Conservation (phyloP, 805 yeast genomes). For the Saccharomyces kudriavzevii region DNA sequence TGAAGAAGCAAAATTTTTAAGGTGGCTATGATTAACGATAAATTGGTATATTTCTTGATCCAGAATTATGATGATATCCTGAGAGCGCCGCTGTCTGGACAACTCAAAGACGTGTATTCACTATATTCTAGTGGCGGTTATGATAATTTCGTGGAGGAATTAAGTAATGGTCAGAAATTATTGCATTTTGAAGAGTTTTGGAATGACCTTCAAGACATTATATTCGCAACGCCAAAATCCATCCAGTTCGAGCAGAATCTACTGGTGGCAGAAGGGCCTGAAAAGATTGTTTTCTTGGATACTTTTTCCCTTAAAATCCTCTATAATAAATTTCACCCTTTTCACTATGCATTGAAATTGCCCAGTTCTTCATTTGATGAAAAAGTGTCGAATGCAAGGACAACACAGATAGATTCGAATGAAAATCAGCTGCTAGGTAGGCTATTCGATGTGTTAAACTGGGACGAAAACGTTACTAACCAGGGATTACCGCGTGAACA, state of each 20-base stretch:
- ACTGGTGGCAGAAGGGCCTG: background rate
- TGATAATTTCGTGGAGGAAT: background rate
- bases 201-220: constrained; percentile 9
- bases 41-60: constrained; percentile 14
- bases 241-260: constrained; percentile 8
- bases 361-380: background rate
- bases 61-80: constrained; percentile 18
- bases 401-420: background rate
- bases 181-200: constrained; percentile 8
- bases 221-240: constrained; percentile 11
- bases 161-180: background rate
- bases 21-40: constrained; percentile 4
- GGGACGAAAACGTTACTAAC: background rate
- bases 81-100: constrained; percentile 21
- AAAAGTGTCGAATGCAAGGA: background rate
- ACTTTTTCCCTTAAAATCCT: constrained; percentile 14
- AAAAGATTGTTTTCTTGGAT: constrained; percentile 16
- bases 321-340: constrained; percentile 24
- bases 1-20: background rate
- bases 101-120: constrained; percentile 16
- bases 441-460: constrained; percentile 1
- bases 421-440: constrained; percentile 1
- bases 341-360: background rate
- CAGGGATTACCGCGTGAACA: constrained; percentile 1
- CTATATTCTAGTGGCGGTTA: constrained; percentile 6